phyloP scores from a whole-genome alignment of 305 asterid species.

The Rubia peregrina region DNA sequence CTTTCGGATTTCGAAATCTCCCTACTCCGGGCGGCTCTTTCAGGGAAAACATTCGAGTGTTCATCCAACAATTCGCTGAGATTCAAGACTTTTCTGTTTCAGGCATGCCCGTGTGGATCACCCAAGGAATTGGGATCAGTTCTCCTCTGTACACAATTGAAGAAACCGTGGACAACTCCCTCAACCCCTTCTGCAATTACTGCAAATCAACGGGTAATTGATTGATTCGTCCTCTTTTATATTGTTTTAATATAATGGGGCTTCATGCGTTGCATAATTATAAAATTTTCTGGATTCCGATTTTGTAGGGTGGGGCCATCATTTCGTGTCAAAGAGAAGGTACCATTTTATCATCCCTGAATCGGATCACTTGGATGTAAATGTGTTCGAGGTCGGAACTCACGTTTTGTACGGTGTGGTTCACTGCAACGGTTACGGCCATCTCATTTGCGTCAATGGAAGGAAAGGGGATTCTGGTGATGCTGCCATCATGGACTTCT shows the following conservation, averaged over 20 bases:
- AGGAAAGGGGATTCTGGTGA: constrained; percentile 32
- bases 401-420: constrained; percentile 59
- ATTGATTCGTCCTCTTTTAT: background rate
- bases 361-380: constrained; percentile 27
- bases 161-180: constrained; percentile 45
- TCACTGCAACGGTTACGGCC: constrained; percentile 82
- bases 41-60: constrained; percentile 42
- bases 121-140: constrained; percentile 29
- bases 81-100: constrained; percentile 37
- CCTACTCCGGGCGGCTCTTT: constrained; percentile 38
- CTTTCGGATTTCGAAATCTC: background rate
- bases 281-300: background rate
- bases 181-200: constrained; percentile 44
- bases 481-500: constrained; percentile 47
- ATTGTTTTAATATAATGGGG: background rate
- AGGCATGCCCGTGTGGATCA: constrained; percentile 54
- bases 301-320: constrained; percentile 65
- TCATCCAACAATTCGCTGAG: constrained; percentile 41
- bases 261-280: background rate
- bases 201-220: constrained; percentile 53
- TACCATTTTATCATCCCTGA: constrained; percentile 59
- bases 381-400: constrained; percentile 31
- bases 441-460: constrained; percentile 56
- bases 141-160: constrained; percentile 51
- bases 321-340: constrained; percentile 58